Evolutionary conservation across 208 protist genomes (phyloP).

Genomic region (Acanthamoeba pearcei): DNA sequence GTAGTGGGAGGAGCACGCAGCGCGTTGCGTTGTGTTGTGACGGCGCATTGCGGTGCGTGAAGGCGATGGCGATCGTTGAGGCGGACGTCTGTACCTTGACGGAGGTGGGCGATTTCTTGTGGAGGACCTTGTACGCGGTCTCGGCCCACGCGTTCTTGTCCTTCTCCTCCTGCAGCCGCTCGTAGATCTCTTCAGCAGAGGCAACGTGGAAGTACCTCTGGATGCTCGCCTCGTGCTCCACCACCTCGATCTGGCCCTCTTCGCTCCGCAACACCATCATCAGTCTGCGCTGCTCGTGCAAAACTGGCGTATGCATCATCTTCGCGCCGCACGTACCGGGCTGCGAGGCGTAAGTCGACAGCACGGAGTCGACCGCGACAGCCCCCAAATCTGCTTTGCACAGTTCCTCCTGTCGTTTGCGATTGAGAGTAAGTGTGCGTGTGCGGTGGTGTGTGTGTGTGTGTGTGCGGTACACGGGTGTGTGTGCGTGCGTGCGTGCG

Average conservation of each 20-base stretch:
- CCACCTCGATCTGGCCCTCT: slow-evolving; percentile 3
- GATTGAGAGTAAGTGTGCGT: neutral
- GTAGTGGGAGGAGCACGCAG: neutral
- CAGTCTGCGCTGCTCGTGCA: neutral
- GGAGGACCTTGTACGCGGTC: neutral
- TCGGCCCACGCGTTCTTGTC: slow-evolving; percentile 15
- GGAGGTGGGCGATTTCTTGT: slow-evolving; percentile 31
- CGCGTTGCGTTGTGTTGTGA: too few relatives aligned
- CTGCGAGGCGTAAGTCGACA: neutral
- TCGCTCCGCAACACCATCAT: neutral
- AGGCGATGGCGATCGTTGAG: neutral
- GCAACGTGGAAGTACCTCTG: neutral
- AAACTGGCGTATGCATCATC: too few relatives aligned
- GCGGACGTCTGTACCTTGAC: neutral
- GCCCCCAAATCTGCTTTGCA: neutral
- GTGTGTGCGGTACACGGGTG: neutral
- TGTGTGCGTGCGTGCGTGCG: neutral
- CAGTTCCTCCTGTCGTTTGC: neutral
- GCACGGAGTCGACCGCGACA: neutral
- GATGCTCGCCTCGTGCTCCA: neutral
- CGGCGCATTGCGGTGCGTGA: neutral
- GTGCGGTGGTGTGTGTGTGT: neutral
- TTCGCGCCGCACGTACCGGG: neutral
- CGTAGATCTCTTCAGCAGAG: slow-evolving; percentile 1
- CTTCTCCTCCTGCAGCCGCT: neutral